A percentile compares a stretch with the other conserved stretches of the same genome.
phyloP scores from a whole-genome alignment of 208 protist genomes.

The Leishmania gerbilli region DNA sequence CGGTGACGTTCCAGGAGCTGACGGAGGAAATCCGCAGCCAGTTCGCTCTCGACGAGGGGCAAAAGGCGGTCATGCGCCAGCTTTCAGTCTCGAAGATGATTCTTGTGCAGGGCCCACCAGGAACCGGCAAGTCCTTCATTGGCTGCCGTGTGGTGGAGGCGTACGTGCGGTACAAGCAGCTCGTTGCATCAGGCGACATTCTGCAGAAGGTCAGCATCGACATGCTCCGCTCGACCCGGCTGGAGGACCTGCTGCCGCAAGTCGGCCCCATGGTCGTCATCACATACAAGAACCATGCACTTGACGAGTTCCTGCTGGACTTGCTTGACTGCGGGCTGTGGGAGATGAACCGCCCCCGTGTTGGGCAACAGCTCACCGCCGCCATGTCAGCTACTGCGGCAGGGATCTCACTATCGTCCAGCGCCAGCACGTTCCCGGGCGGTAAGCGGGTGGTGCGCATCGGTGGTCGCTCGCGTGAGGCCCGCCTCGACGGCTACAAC shows the following conservation, averaged over 20 bases:
- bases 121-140: slow-evolving; percentile 96
- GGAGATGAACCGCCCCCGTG: slow-evolving; percentile 54
- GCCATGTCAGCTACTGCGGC: slow-evolving; percentile 10
- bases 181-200: slow-evolving; percentile 84
- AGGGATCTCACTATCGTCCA: background rate
- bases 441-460: slow-evolving; percentile 87
- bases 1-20: slow-evolving; percentile 74
- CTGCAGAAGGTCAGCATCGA: slow-evolving; percentile 85
- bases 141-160: slow-evolving; percentile 90
- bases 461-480: slow-evolving; percentile 79
- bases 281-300: slow-evolving; percentile 96
- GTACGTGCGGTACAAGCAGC: slow-evolving; percentile 90
- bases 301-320: slow-evolving; percentile 93
- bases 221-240: slow-evolving; percentile 45
- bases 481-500: slow-evolving; percentile 77
- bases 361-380: slow-evolving; percentile 26
- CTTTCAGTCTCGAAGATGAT: slow-evolving; percentile 76
- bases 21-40: slow-evolving; percentile 56
- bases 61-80: slow-evolving; percentile 69
- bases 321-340: slow-evolving; percentile 76
- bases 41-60: slow-evolving; percentile 78
- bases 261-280: slow-evolving; percentile 91
- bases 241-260: slow-evolving; percentile 64
- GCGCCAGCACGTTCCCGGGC: slow-evolving; percentile 62
- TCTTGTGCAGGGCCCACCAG: slow-evolving; percentile 93